A percentile compares a stretch with the other conserved stretches of the same genome.
These are phyloP conservation scores for Fusarium armeniacum DNA, from an alignment of 2,329 filamentous ascomycete genomes.

Conservation along the genomic window DNA sequence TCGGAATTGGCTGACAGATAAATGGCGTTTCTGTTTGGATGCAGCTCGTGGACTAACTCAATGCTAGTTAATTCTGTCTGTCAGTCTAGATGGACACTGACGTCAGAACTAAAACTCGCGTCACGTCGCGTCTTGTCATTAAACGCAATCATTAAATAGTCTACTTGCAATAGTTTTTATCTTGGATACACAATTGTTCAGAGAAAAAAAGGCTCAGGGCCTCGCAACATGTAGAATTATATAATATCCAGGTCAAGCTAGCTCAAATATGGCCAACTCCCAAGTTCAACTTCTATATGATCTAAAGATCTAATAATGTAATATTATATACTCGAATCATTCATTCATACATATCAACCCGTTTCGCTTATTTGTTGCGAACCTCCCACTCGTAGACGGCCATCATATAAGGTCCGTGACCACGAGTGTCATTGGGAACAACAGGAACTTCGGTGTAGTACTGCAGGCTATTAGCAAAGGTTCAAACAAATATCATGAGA, in stretches of 20 bases:
- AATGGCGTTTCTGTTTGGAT: not conserved
- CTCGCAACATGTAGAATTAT: not conserved
- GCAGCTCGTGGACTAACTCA: not conserved
- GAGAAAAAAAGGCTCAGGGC: rapidly evolving
- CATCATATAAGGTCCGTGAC: conserved; percentile 51
- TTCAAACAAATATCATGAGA: no score
- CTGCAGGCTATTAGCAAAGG: conserved; percentile 18
- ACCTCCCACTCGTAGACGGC: conserved; percentile 51
- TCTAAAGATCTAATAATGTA: conserved; percentile 5
- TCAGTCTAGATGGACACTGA: not conserved
- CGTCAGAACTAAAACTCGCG: not conserved
- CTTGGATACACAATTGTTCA: no score
- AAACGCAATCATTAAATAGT: no score
- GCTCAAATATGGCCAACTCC: not conserved
- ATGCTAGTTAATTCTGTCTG: no score
- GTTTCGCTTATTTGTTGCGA: conserved; percentile 22
- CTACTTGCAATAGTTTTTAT: no score
- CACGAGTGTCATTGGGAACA: conserved; percentile 50
- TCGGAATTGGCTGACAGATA: not conserved
- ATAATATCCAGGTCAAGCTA: not conserved
- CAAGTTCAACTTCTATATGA: conserved; percentile 9
- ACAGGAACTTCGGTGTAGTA: conserved; percentile 50
- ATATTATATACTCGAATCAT: conserved; percentile 7
- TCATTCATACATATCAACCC: not conserved
- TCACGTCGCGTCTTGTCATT: not conserved